Base-by-base conservation (phyloP, 2,329 filamentous ascomycete species). In the Parascedosporium putredinis region DNA sequence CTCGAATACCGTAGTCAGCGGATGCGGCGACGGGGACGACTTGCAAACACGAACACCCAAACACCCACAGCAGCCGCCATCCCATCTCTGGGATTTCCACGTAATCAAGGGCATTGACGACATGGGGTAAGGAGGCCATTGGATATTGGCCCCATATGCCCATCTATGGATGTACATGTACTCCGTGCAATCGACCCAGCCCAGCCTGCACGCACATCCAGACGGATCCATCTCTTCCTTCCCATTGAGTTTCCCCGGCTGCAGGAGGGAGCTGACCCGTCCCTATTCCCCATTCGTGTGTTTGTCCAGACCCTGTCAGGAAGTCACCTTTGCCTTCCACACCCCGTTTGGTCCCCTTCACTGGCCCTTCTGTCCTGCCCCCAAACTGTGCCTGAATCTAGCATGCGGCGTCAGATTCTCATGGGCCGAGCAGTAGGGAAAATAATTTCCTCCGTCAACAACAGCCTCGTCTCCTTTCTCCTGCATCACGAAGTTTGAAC, bases 401-500 rank as follows among this genome's bases (percentile, higher is more conserved):
- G 27, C 27, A 31, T 12, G 27, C 27, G 27, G 27, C 27, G 27
- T 31, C 27, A 7, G 12, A 31, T 31, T 31, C 6, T 31, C 27
- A 6, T 31, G 7, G 12, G 7, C 6, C 12, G 12, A 6, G 27
- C 6, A 12, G 12, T 12, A 31, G 23, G 38, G 23, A 45, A 45
- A 45, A 45, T 29, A 45, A 45, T 45, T 45, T 45, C 42, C 42
- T 29, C n/a, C 12, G 42, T 31, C 44, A 46, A 23, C 44, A 33
- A 22, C 47, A 42, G 27, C 47, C 24, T 23, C 47, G 23, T 27
- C 24, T 42, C 42, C 42, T 45, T 5, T n/a, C 22, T 45, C 42
- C 42, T 45, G 42, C 22, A 12, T 29, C 42, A 14, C 23, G 23
- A n/a, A 25, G 25, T 23, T 14, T 16, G 25, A 25, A 25, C 23